Conservation (phyloP, 176 grass and related monocot genomes). For the bread wheat (Triticum aestivum) region DNA sequence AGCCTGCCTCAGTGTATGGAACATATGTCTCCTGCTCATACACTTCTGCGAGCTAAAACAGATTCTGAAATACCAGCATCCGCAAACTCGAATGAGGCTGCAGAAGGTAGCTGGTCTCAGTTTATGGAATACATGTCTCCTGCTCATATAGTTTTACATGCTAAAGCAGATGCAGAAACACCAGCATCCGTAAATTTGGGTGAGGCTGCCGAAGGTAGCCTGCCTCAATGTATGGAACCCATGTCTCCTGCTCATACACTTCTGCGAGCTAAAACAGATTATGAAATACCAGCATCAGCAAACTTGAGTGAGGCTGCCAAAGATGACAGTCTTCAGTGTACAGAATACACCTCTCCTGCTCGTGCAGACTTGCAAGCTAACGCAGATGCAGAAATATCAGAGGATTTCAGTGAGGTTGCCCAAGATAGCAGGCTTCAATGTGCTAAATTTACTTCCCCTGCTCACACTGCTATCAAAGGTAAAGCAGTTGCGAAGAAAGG, state of each 20-base stretch:
- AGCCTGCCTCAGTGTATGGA: slow-evolving; percentile 24
- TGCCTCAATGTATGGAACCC: slow-evolving; percentile 28
- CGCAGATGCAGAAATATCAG: slow-evolving; percentile 34
- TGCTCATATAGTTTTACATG: slow-evolving; percentile 33
- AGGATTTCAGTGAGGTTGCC: slow-evolving; percentile 27
- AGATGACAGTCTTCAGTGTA: slow-evolving; percentile 13
- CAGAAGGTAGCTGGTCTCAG: not conserved
- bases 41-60: slow-evolving; percentile 34
- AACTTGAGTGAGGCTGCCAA: slow-evolving; percentile 24
- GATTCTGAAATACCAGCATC: slow-evolving; percentile 27
- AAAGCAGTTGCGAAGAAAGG: slow-evolving; percentile 37
- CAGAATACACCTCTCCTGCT: slow-evolving; percentile 54
- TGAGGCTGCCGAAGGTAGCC: not conserved
- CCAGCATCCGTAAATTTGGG: slow-evolving; percentile 30
- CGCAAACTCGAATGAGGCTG: slow-evolving; percentile 15
- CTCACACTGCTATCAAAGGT: slow-evolving; percentile 37
- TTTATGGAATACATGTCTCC: slow-evolving; percentile 58
- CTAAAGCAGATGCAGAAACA: slow-evolving; percentile 31
- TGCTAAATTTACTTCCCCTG: slow-evolving; percentile 52
- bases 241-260: slow-evolving; percentile 46
- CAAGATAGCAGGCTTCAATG: slow-evolving; percentile 14
- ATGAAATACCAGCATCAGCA: slow-evolving; percentile 34
- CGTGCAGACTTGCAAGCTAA: slow-evolving; percentile 34
- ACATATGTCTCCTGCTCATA: slow-evolving; percentile 54
- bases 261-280: slow-evolving; percentile 35